Evolutionary conservation across 495 filamentous ascomycete genomes (phyloP).

Genomic region (Penicillium ochrochloron): DNA sequence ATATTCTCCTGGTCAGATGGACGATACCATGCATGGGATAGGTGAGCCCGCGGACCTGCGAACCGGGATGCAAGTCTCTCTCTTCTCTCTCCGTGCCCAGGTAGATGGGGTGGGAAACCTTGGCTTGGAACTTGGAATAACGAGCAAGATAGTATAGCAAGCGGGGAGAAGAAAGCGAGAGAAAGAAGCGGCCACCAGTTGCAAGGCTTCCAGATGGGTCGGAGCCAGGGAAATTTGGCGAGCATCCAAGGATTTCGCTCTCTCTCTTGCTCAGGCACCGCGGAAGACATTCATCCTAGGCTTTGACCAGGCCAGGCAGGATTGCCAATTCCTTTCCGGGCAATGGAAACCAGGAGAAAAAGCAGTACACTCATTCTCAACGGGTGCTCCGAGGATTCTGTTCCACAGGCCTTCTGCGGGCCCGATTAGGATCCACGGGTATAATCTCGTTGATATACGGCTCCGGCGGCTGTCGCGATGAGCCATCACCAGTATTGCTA

Average conservation of each 20-base stretch:
- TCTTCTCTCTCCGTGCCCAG: not conserved
- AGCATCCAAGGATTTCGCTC: not conserved
- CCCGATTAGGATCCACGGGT: constrained; percentile 39
- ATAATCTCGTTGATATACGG: constrained; percentile 58
- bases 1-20: not conserved
- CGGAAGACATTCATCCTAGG: not conserved
- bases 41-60: not conserved
- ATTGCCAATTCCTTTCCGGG: constrained; percentile 1
- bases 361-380: constrained; percentile 18
- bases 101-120: not conserved
- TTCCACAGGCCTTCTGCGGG: constrained; percentile 39
- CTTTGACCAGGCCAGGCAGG: constrained; percentile 9
- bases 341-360: constrained; percentile 3
- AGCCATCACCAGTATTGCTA: constrained; percentile 21
- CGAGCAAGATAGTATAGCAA: not conserved
- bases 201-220: not conserved
- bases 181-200: not conserved
- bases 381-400: constrained; percentile 37
- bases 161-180: not conserved
- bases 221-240: not conserved
- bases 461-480: constrained; percentile 35
- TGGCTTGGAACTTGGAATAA: not conserved
- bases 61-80: not conserved
- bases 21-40: not conserved
- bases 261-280: not conserved